Percentiles rank a stretch among this genome's conserved stretches.
Evolutionary conservation across 129 eudicot species (phyloP).

Genomic region (Artemisia tridentata): DNA sequence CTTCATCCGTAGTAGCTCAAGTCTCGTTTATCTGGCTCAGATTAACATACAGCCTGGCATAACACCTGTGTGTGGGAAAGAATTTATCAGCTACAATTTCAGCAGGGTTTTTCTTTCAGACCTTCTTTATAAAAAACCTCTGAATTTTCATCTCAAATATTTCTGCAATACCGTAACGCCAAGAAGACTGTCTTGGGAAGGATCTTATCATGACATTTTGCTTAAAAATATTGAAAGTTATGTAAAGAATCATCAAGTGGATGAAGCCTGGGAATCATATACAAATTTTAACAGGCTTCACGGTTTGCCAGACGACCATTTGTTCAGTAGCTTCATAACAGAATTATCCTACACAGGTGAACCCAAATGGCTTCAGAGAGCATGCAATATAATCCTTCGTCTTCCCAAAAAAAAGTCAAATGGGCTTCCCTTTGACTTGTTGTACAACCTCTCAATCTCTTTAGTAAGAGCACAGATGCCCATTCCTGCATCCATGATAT

Average conservation of each 20-base stretch:
- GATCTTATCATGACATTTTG: conserved; percentile 38
- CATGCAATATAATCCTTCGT: conserved; percentile 40
- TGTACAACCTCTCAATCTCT: conserved; percentile 56
- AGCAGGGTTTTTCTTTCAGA: conserved; percentile 14
- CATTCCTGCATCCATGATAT: conserved; percentile 45
- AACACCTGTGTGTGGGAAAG: conserved; percentile 21
- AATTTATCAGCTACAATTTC: neutral
- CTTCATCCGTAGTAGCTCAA: conserved; percentile 27
- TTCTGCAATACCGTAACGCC: conserved; percentile 22
- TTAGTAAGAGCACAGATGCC: conserved; percentile 83
- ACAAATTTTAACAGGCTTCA: conserved; percentile 49
- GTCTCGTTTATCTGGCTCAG: conserved; percentile 16
- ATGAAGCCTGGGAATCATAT: conserved; percentile 68
- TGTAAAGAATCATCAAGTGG: conserved; percentile 47
- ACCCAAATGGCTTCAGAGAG: conserved; percentile 58
- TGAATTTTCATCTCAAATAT: conserved; percentile 13
- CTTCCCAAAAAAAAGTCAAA: conserved; percentile 48
- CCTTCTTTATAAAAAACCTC: neutral
- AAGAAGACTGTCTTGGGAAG: conserved; percentile 36
- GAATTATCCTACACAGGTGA: conserved; percentile 63
- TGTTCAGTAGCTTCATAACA: conserved; percentile 43
- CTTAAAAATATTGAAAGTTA: conserved; percentile 52
- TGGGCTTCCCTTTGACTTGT: conserved; percentile 37
- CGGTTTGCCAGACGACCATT: conserved; percentile 52
- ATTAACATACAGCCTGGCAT: conserved; percentile 7